Base-by-base conservation (phyloP, 257 asterid genomes). In the Hygrophila difformis region DNA sequence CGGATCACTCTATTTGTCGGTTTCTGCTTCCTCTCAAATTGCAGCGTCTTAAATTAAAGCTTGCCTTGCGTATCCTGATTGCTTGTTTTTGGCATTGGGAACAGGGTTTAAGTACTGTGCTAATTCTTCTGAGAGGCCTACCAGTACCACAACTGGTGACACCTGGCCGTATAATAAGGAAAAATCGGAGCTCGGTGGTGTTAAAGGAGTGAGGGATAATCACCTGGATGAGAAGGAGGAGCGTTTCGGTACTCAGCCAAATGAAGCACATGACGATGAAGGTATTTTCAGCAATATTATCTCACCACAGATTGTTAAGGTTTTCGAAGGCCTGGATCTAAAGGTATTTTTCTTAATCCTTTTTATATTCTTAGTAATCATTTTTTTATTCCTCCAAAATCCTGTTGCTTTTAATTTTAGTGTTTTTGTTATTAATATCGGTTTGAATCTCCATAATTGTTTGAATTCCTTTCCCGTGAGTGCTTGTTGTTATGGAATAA, bases 281-380 rank as follows among this genome's bases (percentile, higher is more conserved):
- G 68, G 46, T 8, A 55, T 67, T 4, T 53, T 14, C 1, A 77
- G 63, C 33, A 42, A 52, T 35, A 26, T 26, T 35, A 26, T 26
- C 4, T 36, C 56, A 11, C 60, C 39, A 18, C 66, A 63, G 55
- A 24, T 60, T 17, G 34, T 57, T 5, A 62, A 74, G 61, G 59
- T 74, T 46, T 42, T 63, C 59, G 78, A 70, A 50, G 69, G 66
- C 22, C 44, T 66, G 15, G 56, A 74, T 43, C 3, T 68, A 53
- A 65, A 66, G 82, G 82, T 72, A 45, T 34, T 63, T 49, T 1
- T 16, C 18, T 24, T 48, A 16, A 12, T 13, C 22, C 57, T 18
- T 12, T 19, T n/a, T n/a, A n/a, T n/a, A n/a, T n/a, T n/a, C n/a
- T n/a, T n/a, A n/a, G n/a, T n/a, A n/a, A n/a, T n/a, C n/a, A n/a